These are phyloP conservation scores for Fremontodendron californicum DNA, from an alignment of 345 rosid genomes.

Conservation along the genomic window DNA sequence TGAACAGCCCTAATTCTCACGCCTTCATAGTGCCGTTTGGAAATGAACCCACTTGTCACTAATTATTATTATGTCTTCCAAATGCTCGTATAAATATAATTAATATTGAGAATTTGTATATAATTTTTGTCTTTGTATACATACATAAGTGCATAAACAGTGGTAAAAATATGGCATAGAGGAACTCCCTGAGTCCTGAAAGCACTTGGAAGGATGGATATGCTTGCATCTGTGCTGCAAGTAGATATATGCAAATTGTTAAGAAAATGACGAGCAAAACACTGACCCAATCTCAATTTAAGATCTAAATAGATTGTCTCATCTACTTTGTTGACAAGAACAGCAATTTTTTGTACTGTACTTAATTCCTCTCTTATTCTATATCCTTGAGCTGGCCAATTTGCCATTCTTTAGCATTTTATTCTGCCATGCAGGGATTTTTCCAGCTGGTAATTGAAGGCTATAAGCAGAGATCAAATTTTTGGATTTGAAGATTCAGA, in stretches of 20 bases:
- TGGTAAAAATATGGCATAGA: no score
- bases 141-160: no score
- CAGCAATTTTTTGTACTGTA: not conserved
- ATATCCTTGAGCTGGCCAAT: not conserved
- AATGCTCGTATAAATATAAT: no score
- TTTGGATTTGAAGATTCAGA: no score
- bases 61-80: no score
- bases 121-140: no score
- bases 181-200: no score
- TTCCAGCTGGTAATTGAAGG: not conserved
- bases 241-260: not conserved
- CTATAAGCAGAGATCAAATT: not conserved
- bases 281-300: not conserved
- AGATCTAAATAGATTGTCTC: not conserved
- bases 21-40: no score
- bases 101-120: no score
- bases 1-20: no score
- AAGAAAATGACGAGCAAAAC: not conserved
- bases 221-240: not conserved
- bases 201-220: no score
- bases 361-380: not conserved
- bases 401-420: not conserved
- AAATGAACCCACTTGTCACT: no score
- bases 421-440: not conserved
- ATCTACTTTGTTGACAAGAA: not conserved